Percentiles rank a stretch among this genome's conserved stretches.
phyloP scores from a whole-genome alignment of 768 basidiomycete genomes.

The Hygrocybe coccinea region DNA sequence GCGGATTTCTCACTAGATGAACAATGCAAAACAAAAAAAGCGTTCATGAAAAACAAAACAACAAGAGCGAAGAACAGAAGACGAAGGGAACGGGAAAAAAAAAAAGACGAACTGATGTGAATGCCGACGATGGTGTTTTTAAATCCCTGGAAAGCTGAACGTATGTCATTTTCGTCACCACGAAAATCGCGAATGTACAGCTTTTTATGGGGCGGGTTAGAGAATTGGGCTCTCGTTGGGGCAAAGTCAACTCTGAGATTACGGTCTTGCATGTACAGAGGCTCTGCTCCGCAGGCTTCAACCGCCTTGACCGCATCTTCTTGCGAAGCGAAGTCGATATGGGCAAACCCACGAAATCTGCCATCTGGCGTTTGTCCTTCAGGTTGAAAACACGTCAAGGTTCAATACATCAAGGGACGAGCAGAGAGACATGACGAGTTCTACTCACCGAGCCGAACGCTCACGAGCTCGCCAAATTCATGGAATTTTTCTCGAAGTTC shows the following conservation, averaged over 20 bases:
- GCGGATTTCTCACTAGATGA: slow-evolving; percentile 28
- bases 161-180: slow-evolving; percentile 23
- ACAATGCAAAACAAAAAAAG: slow-evolving; percentile 5
- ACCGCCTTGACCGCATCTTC: slow-evolving; percentile 36
- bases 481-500: slow-evolving; percentile 40
- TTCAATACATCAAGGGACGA: slow-evolving; percentile 2
- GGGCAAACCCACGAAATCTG: slow-evolving; percentile 40
- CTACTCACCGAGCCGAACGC: slow-evolving; percentile 40
- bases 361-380: slow-evolving; percentile 31
- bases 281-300: slow-evolving; percentile 37
- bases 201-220: slow-evolving; percentile 24
- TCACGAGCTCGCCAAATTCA: slow-evolving; percentile 39
- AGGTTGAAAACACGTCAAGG: background rate
- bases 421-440: background rate
- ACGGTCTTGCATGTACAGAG: slow-evolving; percentile 46
- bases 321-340: slow-evolving; percentile 38
- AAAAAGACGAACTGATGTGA: slow-evolving; percentile 11
- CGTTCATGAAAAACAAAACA: background rate
- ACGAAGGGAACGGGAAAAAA: too few species aligned
- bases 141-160: slow-evolving; percentile 22
- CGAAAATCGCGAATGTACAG: slow-evolving; percentile 28
- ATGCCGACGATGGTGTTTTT: slow-evolving; percentile 12
- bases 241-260: slow-evolving; percentile 42
- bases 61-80: too few species aligned
- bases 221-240: background rate